Evolutionary conservation across 2,329 filamentous ascomycete species (phyloP), one percentile per base, ranked within the genome.

Genomic region (Diaporthe sp.): DNA sequence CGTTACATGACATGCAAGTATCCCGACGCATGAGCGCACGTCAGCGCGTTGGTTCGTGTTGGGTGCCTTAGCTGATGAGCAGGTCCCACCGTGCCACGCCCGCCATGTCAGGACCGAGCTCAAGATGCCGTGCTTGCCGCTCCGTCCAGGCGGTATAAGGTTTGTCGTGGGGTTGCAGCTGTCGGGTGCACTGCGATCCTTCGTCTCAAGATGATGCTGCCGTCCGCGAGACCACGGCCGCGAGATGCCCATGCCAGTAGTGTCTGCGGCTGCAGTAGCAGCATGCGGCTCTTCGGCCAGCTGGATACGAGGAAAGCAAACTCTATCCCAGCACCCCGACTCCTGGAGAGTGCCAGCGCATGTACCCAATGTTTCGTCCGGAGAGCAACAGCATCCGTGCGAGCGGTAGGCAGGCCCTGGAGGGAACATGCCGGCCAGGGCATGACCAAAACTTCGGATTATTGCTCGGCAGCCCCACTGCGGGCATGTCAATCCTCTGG

Each of bases 231-330:
- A n/a, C 22, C 27, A 50, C 32, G 42, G 27, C 61, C 61, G 35
- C 61, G 22, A 66, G 63, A 53, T 13, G n/a, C 32, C 44, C 5
- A n/a, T n/a, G n/a, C n/a, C 12, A 25, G 63, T 66, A 51, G 63
- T 27, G 44, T 37, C 19, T 30, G 47, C 63, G 44, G 47, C 47
- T 68, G 63, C 63, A 68, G 63, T 53, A 68, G 63, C 47, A 68
- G 63, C 63, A 68, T 68, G 63, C 63, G 63, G 63, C 63, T 68
- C 63, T 68, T 68, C 63, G 39, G 63, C 32, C 63, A 68, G 63
- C 63, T 68, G 63, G 63, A 68, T 68, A 68, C 63, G 63, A 68
- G 47, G 47, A 68, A 53, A 2, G 47, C 63, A 37, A 68, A 68
- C 47, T 68, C 63, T 68, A 68, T 68, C 47, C 47, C 63, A 53